Conservation (phyloP, 1,284 basidiomycete species). For the Leccinum subrobustum region DNA sequence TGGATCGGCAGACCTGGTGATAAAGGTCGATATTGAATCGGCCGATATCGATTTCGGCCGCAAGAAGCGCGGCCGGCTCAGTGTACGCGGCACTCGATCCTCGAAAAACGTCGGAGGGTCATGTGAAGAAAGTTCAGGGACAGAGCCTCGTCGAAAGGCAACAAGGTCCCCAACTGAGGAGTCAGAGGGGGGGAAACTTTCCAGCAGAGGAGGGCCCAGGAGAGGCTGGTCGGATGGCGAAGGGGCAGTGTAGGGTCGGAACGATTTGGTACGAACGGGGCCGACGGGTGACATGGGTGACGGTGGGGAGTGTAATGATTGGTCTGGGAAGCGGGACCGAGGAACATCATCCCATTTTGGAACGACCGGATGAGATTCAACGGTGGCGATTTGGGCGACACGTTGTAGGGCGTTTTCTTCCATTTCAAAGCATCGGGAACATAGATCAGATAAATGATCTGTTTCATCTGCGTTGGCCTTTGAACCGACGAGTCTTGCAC, state of each 20-base stretch:
- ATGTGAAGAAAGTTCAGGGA: constrained; percentile 27
- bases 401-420: constrained; percentile 30
- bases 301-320: constrained; percentile 9
- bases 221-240: constrained; percentile 11
- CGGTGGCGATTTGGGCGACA: constrained; percentile 26
- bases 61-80: constrained; percentile 22
- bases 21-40: constrained; percentile 30
- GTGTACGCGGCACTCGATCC: constrained; percentile 18
- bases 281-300: constrained; percentile 26
- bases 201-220: not conserved
- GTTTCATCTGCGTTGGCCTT: constrained; percentile 31
- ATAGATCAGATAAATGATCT: constrained; percentile 29
- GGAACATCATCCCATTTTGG: constrained; percentile 20
- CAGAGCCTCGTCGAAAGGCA: constrained; percentile 31
- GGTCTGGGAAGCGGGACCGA: constrained; percentile 2
- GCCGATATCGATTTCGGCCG: constrained; percentile 35
- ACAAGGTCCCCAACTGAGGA: constrained; percentile 5
- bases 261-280: constrained; percentile 3
- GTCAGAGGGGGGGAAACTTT: not conserved
- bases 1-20: constrained; percentile 13
- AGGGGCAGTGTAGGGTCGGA: constrained; percentile 16
- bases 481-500: constrained; percentile 42
- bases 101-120: constrained; percentile 14
- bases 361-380: constrained; percentile 13
- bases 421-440: constrained; percentile 30